These are phyloP conservation scores for Hemileccinum impolitum DNA, from an alignment of 768 basidiomycete species.

Conservation along the genomic window DNA sequence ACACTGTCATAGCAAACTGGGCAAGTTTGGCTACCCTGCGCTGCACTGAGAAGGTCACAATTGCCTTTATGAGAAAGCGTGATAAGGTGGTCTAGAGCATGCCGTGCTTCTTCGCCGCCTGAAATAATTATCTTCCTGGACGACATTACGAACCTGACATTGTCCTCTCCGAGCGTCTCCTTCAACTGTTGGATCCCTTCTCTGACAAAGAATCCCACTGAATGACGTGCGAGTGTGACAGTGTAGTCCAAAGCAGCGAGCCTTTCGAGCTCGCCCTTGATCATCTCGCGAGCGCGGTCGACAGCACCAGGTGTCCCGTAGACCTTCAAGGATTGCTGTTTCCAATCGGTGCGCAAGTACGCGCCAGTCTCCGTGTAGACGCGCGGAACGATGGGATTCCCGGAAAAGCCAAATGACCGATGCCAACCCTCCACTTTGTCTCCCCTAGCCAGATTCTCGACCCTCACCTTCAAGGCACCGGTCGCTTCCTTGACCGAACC, in stretches of 20 bases:
- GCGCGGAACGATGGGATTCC: conserved; percentile 33
- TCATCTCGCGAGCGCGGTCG: conserved; percentile 41
- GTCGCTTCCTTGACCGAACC: conserved; percentile 52
- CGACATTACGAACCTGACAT: conserved; percentile 43
- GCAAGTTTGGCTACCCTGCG: conserved; percentile 31
- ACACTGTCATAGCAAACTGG: conserved; percentile 51
- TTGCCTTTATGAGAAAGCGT: conserved; percentile 35
- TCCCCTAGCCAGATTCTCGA: conserved; percentile 52
- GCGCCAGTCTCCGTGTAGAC: conserved; percentile 38
- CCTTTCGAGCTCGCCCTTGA: conserved; percentile 47
- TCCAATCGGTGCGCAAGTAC: conserved; percentile 46
- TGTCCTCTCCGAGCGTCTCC: conserved; percentile 53
- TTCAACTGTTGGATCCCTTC: conserved; percentile 48
- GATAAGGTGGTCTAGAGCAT: conserved; percentile 43
- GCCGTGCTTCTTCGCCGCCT: conserved; percentile 55
- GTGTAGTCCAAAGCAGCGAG: conserved; percentile 43
- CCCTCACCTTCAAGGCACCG: conserved; percentile 57
- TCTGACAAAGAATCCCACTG: conserved; percentile 49
- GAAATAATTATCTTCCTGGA: conserved; percentile 46
- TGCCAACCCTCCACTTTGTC: conserved; percentile 53
- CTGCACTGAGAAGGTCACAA: neutral
- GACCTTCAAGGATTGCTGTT: conserved; percentile 40
- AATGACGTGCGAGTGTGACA: conserved; percentile 35
- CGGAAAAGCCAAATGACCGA: conserved; percentile 32
- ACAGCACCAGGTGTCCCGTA: conserved; percentile 42